Percentiles rank a stretch among this genome's conserved stretches.
These are phyloP conservation scores for Xylona heveae DNA, from an alignment of 495 filamentous ascomycete genomes.

Conservation along the genomic window DNA sequence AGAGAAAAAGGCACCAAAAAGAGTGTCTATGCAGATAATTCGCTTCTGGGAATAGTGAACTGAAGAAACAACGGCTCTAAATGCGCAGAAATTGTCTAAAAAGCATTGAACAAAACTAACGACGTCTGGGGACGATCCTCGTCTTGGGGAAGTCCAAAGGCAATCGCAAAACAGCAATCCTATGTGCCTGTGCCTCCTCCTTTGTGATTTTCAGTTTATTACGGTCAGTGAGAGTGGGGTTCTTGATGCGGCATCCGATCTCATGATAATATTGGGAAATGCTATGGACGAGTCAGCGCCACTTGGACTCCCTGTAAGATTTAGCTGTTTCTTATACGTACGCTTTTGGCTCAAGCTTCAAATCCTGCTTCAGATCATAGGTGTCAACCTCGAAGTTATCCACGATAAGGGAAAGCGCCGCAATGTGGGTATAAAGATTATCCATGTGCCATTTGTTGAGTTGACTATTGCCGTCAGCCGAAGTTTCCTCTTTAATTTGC, in stretches of 20 bases:
- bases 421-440: conserved; percentile 19
- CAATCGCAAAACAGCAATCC: conserved; percentile 46
- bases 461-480: conserved; percentile 4
- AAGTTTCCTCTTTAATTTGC: conserved; percentile 14
- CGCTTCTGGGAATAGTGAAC: too few relatives aligned
- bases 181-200: conserved; percentile 34
- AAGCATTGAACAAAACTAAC: too few relatives aligned
- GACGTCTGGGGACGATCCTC: too few relatives aligned
- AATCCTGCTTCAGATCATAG: conserved; percentile 52
- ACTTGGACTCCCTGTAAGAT: conserved; percentile 5
- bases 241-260: conserved; percentile 46
- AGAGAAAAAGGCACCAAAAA: too few relatives aligned
- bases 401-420: conserved; percentile 30
- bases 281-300: conserved; percentile 7
- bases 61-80: too few relatives aligned
- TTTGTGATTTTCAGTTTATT: conserved; percentile 25
- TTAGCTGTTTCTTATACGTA: conserved; percentile 13
- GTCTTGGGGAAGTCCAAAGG: conserved; percentile 66
- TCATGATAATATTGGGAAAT: conserved; percentile 54
- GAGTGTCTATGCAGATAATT: too few relatives aligned
- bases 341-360: conserved; percentile 47
- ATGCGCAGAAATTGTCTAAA: too few relatives aligned
- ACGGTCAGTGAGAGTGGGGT: conserved; percentile 25
- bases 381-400: conserved; percentile 65
- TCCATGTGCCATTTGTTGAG: conserved; percentile 20